Conservation (phyloP, 768 basidiomycete species). For the Rhizopogon vulgaris region DNA sequence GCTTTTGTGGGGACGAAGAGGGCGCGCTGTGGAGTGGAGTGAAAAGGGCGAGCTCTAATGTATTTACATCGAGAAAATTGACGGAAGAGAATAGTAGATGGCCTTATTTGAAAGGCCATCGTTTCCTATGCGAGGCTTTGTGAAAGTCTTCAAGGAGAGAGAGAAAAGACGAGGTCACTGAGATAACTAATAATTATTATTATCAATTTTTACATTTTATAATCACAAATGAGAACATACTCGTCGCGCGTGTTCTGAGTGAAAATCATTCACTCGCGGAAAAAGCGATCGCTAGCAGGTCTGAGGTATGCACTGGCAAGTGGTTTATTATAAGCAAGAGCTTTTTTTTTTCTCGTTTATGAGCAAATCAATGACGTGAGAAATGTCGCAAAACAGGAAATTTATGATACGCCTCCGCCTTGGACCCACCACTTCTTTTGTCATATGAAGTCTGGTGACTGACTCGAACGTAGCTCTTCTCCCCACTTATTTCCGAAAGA, state of each 20-base stretch:
- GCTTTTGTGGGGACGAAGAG: conserved; percentile 41
- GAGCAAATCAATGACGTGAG: no score
- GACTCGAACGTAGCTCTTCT: no score
- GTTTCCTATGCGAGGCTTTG: not conserved
- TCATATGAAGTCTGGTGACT: no score
- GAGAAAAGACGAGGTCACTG: conserved; percentile 26
- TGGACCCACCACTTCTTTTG: no score
- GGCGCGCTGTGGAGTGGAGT: conserved; percentile 34
- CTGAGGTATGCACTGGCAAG: not conserved
- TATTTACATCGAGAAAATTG: conserved; percentile 14
- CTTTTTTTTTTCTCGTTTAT: no score
- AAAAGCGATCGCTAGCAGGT: not conserved
- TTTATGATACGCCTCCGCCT: no score
- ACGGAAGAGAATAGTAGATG: conserved; percentile 7
- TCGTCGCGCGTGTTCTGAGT: conserved; percentile 29
- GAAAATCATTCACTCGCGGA: conserved; percentile 24
- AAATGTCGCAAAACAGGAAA: no score
- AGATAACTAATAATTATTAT: no score
- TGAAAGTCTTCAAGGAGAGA: conserved; percentile 3
- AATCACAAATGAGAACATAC: conserved; percentile 17
- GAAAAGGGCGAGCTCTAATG: conserved; percentile 41
- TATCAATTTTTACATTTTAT: no score
- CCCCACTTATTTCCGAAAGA: no score
- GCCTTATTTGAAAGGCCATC: not conserved
- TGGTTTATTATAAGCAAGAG: no score